Conservation (phyloP, 148 eudicot species). For the Rhododendron molle region DNA sequence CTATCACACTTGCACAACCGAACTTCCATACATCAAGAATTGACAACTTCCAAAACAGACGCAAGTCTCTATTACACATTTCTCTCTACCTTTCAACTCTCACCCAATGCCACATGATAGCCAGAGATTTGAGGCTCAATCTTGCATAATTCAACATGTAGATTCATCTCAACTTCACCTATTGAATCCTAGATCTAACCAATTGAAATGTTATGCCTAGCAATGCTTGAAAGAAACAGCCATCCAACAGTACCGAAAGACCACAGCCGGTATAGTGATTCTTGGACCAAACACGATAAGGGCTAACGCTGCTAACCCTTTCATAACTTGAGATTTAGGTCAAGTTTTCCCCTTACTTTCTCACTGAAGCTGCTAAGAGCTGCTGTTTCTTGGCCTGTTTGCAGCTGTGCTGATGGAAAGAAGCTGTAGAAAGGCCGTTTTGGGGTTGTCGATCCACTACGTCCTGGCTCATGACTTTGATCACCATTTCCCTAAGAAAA, state of each 20-base stretch:
- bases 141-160: background rate
- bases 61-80: background rate
- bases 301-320: background rate
- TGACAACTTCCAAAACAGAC: constrained; percentile 1
- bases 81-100: background rate
- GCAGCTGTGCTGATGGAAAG: constrained; percentile 24
- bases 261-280: background rate
- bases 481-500: constrained; percentile 25
- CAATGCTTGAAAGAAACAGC: background rate
- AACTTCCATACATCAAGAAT: background rate
- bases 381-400: constrained; percentile 14
- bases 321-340: constrained; percentile 42
- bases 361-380: constrained; percentile 13
- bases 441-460: constrained; percentile 20
- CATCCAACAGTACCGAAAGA: background rate
- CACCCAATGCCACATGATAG: constrained; percentile 1
- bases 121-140: constrained; percentile 1
- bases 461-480: constrained; percentile 1
- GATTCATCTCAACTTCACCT: background rate
- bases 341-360: constrained; percentile 26
- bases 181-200: background rate
- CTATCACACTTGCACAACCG: background rate
- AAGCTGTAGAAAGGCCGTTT: constrained; percentile 27
- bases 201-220: too few relatives aligned
- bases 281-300: background rate